These are phyloP conservation scores for Coccinonectria pachysandricola DNA, from an alignment of 2,329 filamentous ascomycete genomes.

Conservation along the genomic window DNA sequence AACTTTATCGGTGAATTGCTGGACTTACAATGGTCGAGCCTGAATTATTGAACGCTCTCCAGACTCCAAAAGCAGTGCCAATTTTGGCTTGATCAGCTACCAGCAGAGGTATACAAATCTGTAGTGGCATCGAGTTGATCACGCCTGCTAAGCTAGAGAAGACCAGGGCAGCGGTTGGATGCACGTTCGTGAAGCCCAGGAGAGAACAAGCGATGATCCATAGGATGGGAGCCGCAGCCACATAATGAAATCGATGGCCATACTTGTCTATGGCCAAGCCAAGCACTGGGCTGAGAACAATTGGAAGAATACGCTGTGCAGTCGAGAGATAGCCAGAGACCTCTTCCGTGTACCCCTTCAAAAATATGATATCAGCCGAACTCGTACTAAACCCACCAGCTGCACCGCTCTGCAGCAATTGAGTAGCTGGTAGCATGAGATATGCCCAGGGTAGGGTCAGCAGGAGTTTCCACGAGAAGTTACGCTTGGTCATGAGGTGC, in stretches of 20 bases:
- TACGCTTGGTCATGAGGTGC: slow-evolving; percentile 3
- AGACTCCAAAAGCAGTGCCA: slow-evolving; percentile 14
- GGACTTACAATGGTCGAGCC: slow-evolving; percentile 14
- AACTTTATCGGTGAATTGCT: no score
- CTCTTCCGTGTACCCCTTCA: slow-evolving; percentile 15
- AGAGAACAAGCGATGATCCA: slow-evolving; percentile 12
- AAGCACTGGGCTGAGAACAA: slow-evolving; percentile 10
- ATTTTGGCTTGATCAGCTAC: slow-evolving; percentile 15
- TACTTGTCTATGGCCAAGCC: slow-evolving; percentile 14
- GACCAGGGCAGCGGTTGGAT: slow-evolving; percentile 12
- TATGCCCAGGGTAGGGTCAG: slow-evolving; percentile 12
- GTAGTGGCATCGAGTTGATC: slow-evolving; percentile 14
- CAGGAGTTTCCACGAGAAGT: slow-evolving; percentile 11
- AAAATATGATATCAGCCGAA: slow-evolving; percentile 14
- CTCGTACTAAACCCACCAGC: slow-evolving; percentile 10
- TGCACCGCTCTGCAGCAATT: slow-evolving; percentile 13
- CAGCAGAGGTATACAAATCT: slow-evolving; percentile 14
- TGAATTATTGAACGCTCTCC: slow-evolving; percentile 16
- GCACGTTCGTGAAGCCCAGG: slow-evolving; percentile 12
- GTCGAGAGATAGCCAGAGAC: slow-evolving; percentile 13
- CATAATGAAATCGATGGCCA: slow-evolving; percentile 14
- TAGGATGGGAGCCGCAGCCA: slow-evolving; percentile 11
- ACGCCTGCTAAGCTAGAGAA: slow-evolving; percentile 11
- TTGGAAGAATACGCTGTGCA: slow-evolving; percentile 10
- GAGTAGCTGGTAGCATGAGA: slow-evolving; percentile 14